Evolutionary conservation across 768 basidiomycete genomes (phyloP), one percentile per base, ranked within the genome.

Genomic region (Artomyces pyxidatus): DNA sequence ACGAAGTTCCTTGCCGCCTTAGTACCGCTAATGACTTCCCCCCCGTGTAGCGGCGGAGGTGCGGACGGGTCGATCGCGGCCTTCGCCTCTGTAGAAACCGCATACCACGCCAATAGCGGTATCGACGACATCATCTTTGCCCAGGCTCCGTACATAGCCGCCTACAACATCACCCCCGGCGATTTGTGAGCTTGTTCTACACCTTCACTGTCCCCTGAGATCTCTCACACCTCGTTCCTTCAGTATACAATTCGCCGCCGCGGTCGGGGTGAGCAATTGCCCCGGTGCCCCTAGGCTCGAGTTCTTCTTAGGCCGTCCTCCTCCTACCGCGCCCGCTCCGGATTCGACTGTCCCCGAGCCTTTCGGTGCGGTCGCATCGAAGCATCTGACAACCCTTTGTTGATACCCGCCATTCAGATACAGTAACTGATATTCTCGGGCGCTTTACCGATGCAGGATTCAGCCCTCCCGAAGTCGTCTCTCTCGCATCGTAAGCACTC

Each of bases 11-110:
- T 28, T 28, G 22, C 50, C 50, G n/a, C 39, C 47, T 38, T 21
- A 17, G 4, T 35, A 4, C 5, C 10, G n/a, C 27, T 11, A n/a
- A 39, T 53, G 4, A 45, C 48, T 5, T 26, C 39, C 10, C 25
- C 30, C 16, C 29, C 32, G 7, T 26, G 30, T 47, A 59, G 54
- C 22, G 64, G 65, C 37, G 60, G 59, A 17, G 65, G 65, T 2
- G 63, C 62, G 37, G 76, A 78, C 49, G 77, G 75, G 23, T 77
- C 75, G 4, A 70, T 77, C 50, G 65, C 74, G 49, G 61, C 64
- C 1, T 77, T 78, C 61, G 55, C 60, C 19, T 62, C 66, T 8
- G 66, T 69, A 30, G 77, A 77, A 56, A 61, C 68, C 19, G 48
- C 54, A 6, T 77, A 71, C 62, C 57, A 61, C 7, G 71, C 74